phyloP scores from a whole-genome alignment of 176 grass and related monocot species.

The Eragrostis curvula region DNA sequence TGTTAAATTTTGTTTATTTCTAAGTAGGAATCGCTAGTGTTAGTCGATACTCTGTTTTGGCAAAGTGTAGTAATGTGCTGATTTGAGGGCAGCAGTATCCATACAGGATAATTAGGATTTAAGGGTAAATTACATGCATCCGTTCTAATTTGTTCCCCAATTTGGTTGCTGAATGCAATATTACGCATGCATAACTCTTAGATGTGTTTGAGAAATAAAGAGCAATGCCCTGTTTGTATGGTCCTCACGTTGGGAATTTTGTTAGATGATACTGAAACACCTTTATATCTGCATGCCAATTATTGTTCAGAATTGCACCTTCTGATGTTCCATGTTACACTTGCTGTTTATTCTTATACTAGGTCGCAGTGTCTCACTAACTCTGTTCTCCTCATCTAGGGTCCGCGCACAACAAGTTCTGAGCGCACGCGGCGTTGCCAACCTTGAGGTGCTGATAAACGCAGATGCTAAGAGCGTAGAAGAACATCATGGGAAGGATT shows the following conservation, averaged over 20 bases:
- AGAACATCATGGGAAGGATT: slow-evolving; percentile 19
- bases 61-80: not conserved
- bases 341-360: not conserved
- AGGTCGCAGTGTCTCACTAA: not conserved
- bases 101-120: not conserved
- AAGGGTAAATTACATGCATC: not conserved
- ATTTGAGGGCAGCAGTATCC: not conserved
- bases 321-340: not conserved
- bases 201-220: not conserved
- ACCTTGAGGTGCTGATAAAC: slow-evolving; percentile 31
- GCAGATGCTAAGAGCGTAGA: slow-evolving; percentile 42
- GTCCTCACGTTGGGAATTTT: not conserved
- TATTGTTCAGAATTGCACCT: not conserved
- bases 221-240: not conserved
- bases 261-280: not conserved
- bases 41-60: not conserved
- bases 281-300: slow-evolving; percentile 5
- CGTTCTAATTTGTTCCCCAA: not conserved
- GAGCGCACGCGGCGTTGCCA: slow-evolving; percentile 20
- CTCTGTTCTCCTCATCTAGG: slow-evolving; percentile 43
- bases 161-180: not conserved
- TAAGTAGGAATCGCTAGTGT: not conserved
- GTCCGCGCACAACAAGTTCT: slow-evolving; percentile 20
- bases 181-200: not conserved
- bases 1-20: not conserved